Evolutionary conservation across 257 asterid genomes (phyloP).

Genomic region (Salvia splendens): DNA sequence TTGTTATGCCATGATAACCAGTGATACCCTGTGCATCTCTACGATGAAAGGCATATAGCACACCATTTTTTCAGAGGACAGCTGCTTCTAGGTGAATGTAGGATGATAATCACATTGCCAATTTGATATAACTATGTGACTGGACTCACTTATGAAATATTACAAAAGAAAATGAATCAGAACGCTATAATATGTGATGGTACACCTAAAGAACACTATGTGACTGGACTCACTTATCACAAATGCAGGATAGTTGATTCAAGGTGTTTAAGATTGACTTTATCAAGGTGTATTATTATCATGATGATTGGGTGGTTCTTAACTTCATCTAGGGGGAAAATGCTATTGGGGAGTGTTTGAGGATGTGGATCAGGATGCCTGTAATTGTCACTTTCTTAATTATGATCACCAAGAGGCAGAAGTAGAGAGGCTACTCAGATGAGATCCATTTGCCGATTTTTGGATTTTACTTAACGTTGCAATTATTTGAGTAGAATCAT

Average conservation of each 20-base stretch:
- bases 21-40: neutral
- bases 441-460: neutral
- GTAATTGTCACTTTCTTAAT: neutral
- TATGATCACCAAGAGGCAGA: neutral
- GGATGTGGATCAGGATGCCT: neutral
- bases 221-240: neutral
- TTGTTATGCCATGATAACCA: neutral
- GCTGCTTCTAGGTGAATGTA: constrained; percentile 6
- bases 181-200: neutral
- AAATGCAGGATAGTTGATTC: neutral
- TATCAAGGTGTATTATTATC: neutral
- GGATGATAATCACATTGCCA: neutral
- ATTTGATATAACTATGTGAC: neutral
- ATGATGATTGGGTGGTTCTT: neutral
- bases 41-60: neutral
- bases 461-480: neutral
- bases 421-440: neutral
- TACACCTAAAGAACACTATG: neutral
- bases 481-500: neutral
- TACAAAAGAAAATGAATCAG: neutral
- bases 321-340: neutral
- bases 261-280: neutral
- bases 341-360: neutral
- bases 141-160: neutral
- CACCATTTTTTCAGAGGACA: neutral